These are phyloP conservation scores for Cercospora sp. DNA, from an alignment of 2,329 filamentous ascomycete genomes.

Conservation along the genomic window DNA sequence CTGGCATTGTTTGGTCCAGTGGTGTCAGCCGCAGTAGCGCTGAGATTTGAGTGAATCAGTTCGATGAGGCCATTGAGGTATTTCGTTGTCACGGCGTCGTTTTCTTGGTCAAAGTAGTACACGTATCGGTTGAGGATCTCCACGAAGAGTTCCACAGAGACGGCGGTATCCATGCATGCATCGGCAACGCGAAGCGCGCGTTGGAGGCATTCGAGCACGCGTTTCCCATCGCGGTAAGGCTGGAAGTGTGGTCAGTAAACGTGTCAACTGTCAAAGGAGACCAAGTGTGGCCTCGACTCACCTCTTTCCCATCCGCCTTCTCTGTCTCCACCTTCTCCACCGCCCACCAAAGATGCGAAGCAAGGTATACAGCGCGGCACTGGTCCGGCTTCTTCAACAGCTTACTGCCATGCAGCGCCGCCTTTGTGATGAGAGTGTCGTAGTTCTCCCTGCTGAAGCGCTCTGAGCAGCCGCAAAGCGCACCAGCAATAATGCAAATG, in stretches of 20 bases:
- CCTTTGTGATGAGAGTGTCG: conserved; percentile 97
- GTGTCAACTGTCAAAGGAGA: no score
- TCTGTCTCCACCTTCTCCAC: conserved; percentile 76
- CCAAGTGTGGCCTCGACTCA: no score
- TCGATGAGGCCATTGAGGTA: conserved; percentile 98
- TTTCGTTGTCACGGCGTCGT: conserved; percentile 96
- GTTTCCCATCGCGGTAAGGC: conserved; percentile 96
- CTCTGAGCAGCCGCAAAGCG: conserved; percentile 81
- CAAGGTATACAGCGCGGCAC: conserved; percentile 92
- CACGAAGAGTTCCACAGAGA: conserved; percentile 96
- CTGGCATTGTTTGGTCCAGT: conserved; percentile 70
- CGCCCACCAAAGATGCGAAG: conserved; percentile 97
- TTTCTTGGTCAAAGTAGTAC: conserved; percentile 99
- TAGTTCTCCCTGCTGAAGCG: conserved; percentile 93
- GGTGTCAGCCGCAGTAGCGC: conserved; percentile 49
- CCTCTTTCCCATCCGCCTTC: conserved; percentile 35
- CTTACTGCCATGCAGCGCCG: conserved; percentile 93
- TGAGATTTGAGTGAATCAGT: conserved; percentile 93
- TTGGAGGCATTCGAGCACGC: conserved; percentile 93
- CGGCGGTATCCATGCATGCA: conserved; percentile 97
- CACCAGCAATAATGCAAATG: conserved; percentile 88
- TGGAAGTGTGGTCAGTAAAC: conserved; percentile 47
- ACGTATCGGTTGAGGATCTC: conserved; percentile 98
- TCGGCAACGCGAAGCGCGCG: conserved; percentile 93
- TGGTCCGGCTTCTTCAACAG: conserved; percentile 97